Evolutionary conservation across 2,329 filamentous ascomycete species (phyloP).

Genomic region (Epichloe brachyelytri): DNA sequence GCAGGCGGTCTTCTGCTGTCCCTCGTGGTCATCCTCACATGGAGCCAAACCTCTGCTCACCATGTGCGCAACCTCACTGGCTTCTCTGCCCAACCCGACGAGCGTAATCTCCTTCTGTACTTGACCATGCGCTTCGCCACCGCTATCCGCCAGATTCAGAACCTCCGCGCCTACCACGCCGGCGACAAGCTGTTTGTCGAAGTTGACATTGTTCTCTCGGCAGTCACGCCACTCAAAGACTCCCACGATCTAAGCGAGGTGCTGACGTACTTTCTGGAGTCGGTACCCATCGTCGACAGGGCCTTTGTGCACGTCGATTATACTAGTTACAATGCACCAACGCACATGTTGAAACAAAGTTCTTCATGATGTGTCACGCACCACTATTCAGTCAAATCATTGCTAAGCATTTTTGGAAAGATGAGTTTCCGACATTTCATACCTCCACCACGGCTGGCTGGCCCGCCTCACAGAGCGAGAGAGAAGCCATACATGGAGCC

Average conservation of each 20-base stretch:
- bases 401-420: too few relatives aligned
- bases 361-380: slow-evolving; percentile 4
- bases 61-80: slow-evolving; percentile 75
- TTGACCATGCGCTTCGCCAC: slow-evolving; percentile 89
- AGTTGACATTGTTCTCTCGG: slow-evolving; percentile 73
- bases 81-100: slow-evolving; percentile 64
- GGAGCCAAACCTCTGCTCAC: slow-evolving; percentile 58
- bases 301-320: slow-evolving; percentile 59
- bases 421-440: too few relatives aligned
- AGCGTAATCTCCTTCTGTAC: slow-evolving; percentile 77
- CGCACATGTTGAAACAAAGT: slow-evolving; percentile 36
- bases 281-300: slow-evolving; percentile 64
- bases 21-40: slow-evolving; percentile 65
- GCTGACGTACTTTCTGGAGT: slow-evolving; percentile 74
- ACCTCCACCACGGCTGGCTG: too few relatives aligned
- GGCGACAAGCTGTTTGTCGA: slow-evolving; percentile 74
- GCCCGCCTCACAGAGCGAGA: too few relatives aligned
- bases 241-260: slow-evolving; percentile 69
- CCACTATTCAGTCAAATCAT: neutral
- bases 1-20: slow-evolving; percentile 70
- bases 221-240: slow-evolving; percentile 61
- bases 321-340: slow-evolving; percentile 47
- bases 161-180: slow-evolving; percentile 71
- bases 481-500: too few relatives aligned
- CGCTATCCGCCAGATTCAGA: slow-evolving; percentile 75